phyloP scores from a whole-genome alignment of 2,329 filamentous ascomycete species.

The Verticillium albo-atrum region DNA sequence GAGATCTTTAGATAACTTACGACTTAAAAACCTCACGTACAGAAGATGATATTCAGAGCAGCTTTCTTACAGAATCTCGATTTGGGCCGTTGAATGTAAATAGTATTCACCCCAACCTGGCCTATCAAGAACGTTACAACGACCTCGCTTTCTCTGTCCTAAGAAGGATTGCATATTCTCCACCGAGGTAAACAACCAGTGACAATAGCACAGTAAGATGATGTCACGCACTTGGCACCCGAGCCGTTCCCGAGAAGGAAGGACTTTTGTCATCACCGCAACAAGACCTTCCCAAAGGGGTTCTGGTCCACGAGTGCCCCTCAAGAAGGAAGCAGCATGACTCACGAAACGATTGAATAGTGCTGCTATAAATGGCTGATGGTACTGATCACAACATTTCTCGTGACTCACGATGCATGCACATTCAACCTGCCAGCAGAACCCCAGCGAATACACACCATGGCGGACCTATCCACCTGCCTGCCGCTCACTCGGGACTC shows the following conservation, averaged over 20 bases:
- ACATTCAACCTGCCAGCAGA: not conserved
- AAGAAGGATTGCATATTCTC: too few species aligned
- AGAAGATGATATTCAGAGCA: too few species aligned
- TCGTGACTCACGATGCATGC: not conserved
- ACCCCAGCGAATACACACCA: conserved; percentile 15
- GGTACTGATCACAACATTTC: not conserved
- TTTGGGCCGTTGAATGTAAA: too few species aligned
- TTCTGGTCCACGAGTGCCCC: not conserved
- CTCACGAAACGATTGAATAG: not conserved
- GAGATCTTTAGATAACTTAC: too few species aligned
- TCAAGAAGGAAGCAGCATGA: not conserved
- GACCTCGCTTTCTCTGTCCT: too few species aligned
- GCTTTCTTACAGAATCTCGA: too few species aligned
- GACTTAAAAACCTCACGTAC: too few species aligned
- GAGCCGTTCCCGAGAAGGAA: not conserved
- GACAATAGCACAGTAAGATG: too few species aligned
- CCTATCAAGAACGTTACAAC: too few species aligned
- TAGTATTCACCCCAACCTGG: too few species aligned
- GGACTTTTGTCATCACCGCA: not conserved
- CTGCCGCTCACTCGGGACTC: conserved; percentile 63
- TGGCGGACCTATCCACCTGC: conserved; percentile 42
- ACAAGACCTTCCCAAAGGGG: not conserved
- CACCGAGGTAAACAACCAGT: too few species aligned
- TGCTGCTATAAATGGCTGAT: not conserved
- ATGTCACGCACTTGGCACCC: too few species aligned